Base-by-base conservation (phyloP, 2,329 filamentous ascomycete species). In the Hypomyces perniciosus region DNA sequence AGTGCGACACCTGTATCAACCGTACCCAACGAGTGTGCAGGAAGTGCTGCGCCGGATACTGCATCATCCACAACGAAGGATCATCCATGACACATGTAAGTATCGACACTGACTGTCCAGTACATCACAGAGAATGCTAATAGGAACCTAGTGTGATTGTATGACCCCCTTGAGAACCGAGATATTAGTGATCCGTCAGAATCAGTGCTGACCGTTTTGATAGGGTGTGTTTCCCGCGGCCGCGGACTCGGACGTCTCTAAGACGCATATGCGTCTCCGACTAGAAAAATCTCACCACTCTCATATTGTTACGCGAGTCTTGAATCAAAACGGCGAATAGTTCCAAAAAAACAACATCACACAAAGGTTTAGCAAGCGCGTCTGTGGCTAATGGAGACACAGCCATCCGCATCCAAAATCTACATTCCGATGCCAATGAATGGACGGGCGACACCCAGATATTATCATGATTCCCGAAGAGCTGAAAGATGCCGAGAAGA, bases 11-110 rank as follows among this genome's bases (percentile, higher is more conserved):
- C 37, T 96, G 91, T 70, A 88, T 90, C 61, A 72, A 79, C 28
- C 69, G 77, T 40, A 88, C 84, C 28, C 88, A 92, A 62, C 79
- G 83, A 42, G 77, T 74, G 33, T 96, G 91, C 65, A 77, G 74
- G 54, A 78, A 77, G 52, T 96, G 91, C 67, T 78, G 78, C 39
- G 86, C 86, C 49, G 87, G 88, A 47, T 96, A 95, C 66, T 96
- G 91, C 66, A 78, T 86, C 54, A 77, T 85, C 50, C 89, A 95
- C 64, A 90, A 95, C 58, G 87, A 90, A 58, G 88, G 88, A 12
- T 92, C 86, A 38, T 88, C 85, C 9, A 69, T 76, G n/a, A 83
- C 76, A 34, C 67, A 73, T 58, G 77, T 80, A 62, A 72, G 75
- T 70, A 28, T 34, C 44, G 26, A 29, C 35, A 48, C 4, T 5